A percentile compares a stretch with the other conserved stretches of the same genome.
Conservation (phyloP, 768 basidiomycete species). For the Mycena kentingensis region DNA sequence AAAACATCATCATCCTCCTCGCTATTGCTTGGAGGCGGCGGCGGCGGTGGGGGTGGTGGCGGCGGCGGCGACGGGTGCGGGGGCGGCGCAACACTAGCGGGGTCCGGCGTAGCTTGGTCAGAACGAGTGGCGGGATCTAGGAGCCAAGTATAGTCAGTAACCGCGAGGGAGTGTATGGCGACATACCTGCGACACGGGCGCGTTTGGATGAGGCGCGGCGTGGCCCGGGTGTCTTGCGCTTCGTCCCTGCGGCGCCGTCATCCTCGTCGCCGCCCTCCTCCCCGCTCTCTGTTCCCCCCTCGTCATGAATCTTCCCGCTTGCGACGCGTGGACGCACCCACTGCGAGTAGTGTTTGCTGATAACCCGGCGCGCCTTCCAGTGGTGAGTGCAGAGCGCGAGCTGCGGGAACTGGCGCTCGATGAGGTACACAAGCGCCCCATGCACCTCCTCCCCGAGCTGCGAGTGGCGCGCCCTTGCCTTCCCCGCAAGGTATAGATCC, state of each 20-base stretch:
- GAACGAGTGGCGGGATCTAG: too few species aligned
- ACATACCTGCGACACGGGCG: not conserved
- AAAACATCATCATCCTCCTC: too few species aligned
- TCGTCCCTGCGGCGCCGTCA: not conserved
- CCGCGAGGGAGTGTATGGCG: not conserved
- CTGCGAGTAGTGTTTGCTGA: not conserved
- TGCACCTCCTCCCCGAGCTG: not conserved
- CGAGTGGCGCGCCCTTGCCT: not conserved
- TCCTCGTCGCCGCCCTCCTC: not conserved
- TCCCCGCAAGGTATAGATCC: not conserved
- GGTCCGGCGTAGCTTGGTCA: too few species aligned
- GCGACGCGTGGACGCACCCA: not conserved
- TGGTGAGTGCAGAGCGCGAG: not conserved
- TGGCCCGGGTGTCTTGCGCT: not conserved
- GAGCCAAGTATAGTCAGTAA: too few species aligned
- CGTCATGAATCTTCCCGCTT: not conserved
- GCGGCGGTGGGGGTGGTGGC: too few species aligned
- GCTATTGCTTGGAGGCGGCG: too few species aligned
- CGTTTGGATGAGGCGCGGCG: not conserved
- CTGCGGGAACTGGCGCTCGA: not conserved
- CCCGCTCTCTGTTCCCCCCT: too few species aligned
- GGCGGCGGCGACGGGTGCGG: too few species aligned
- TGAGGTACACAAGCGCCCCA: not conserved
- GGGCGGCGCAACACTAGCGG: too few species aligned
- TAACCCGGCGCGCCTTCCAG: not conserved